Base-by-base conservation (phyloP, 768 basidiomycete genomes). In the Pholiota conissans region DNA sequence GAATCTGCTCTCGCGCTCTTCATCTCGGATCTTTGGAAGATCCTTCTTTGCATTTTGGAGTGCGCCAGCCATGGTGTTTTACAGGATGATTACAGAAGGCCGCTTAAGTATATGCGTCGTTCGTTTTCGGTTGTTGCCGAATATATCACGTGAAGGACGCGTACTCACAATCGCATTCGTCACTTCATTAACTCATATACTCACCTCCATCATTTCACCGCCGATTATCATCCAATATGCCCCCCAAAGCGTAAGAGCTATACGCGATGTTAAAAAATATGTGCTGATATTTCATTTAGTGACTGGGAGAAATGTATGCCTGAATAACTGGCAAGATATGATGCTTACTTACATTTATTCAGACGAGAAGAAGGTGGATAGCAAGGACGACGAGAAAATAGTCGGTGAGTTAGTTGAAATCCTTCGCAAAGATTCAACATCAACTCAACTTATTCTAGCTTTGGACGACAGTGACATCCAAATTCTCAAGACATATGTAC, bases 381-480 rank as follows among this genome's bases (percentile, higher is more conserved):
- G 85, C 68, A 95, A 98, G 75, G 81, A 88, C 27, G 92, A 95
- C 66, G 93, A 94, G 76, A 97, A 97, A 79, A 96, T 98, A 67
- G 85, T 90, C 64, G 85, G 91, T 86, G 63, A 60, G 85, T 76
- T 30, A 27, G 20, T 14, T 56, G 22, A 26, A 29, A 13, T 53
- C 16, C 20, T 60, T n/a, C 49, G 2, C 22, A 37, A 57, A 20
- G 52, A 9, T 32, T 3, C 47, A 27, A 22, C 20, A 61, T 3
- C 56, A 26, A 30, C 22, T 30, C 10, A 63, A 67, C 26, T 71
- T 27, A 34, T 2, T 51, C 3, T 59, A 97, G 96, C 90, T 50
- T 86, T 99, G 60, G 97, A 98, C 69, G 96, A 98, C 66, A 94
- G 93, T 63, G 97, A 98, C 71, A 99, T 99, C 50, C 96, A 98